Evolutionary conservation across 2,329 filamentous ascomycete species (phyloP), one percentile per base, ranked within the genome.

Genomic region (Colletotrichum sansevieriae): DNA sequence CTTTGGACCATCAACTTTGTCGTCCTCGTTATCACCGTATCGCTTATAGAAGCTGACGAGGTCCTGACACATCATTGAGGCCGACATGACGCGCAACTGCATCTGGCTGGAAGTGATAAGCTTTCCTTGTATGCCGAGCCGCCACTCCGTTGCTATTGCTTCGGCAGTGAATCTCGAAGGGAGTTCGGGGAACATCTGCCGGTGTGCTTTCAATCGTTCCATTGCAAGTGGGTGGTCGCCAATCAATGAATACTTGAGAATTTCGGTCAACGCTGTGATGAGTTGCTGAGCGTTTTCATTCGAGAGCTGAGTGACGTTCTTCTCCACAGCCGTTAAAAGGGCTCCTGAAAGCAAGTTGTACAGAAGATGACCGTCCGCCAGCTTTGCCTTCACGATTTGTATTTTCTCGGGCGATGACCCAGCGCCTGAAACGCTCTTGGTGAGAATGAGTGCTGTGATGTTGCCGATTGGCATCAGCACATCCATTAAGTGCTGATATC

Each of bases 31-130:
- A 63, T 86, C 84, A n/a, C 84, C 84, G 71, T 87, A 83, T 9
- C 82, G 83, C 65, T 85, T 87, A 85, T 90, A 96, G 25, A 93
- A 83, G 0, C 78, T 76, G 9, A 97, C 86, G 41, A 98, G 84
- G 35, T 93, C 90, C 9, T 75, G 76, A 72, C 92, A 92, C 87
- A 98, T 91, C 20, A 83, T 83, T n/a, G 89, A 87, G 57, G 95
- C 90, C 20, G 93, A 94, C 76, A 89, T 86, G 12, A 97, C 92
- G 43, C 95, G 91, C 43, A 98, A 84, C 75, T 97, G 93, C 94
- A 98, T 97, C 74, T 95, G 93, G 41, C 92, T 91, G 65, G 93
- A 95, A 74, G 87, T 89, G 60, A 98, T 90, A 72, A 95, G 89
- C 72, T 88, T 91, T 73, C 88, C 89, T 59, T 92, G 82, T 1